Base-by-base conservation (phyloP, 176 grass and related monocot genomes). In the Rhynchospora tenuis region DNA sequence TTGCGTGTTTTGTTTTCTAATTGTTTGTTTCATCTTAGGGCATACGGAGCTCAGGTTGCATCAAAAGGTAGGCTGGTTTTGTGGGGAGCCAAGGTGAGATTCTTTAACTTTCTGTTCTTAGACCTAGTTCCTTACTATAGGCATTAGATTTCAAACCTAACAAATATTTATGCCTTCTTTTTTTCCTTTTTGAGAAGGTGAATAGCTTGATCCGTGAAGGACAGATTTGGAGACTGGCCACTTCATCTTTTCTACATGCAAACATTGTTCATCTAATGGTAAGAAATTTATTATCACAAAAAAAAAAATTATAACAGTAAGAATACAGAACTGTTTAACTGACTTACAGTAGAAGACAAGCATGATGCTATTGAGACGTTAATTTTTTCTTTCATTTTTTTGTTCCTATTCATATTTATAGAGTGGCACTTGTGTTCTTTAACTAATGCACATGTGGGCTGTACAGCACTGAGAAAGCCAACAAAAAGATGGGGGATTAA, bases 81-180 rank as follows among this genome's bases (percentile, higher is more conserved):
- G 42, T 98, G 84, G 93, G 96, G 96, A 83, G 91, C 96, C 61
- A 98, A 98, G 95, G 95, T 98, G 87, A 27, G 89, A 87, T 55
- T 51, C 15, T 57, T 57, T 86, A 75, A 54, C 24, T 75, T 48
- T 27, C 72, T 19, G 47, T 47, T 29, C 52, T 54, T 29, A 28
- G 24, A 9, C 22, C 22, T 55, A 75, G 23, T 75, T 28, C 47
- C 2, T 52, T 52, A 46, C 67, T 71, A 20, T 4, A 14, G 51
- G 14, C 12, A 75, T 27, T 52, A 29, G 47, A 75, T 75, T 75
- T 55, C 11, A 24, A 74, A 74, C 2, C 72, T 2, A 54, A 75
- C 71, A 16, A 54, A 28, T 27, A 52, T 54, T 0, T n/a, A 13
- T 29, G 3, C 31, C 51, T 72, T 55, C 19, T 22, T 55, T 50